These are phyloP conservation scores for Vaccinium macrocarpon DNA, from an alignment of 148 eudicot species.

Conservation along the genomic window DNA sequence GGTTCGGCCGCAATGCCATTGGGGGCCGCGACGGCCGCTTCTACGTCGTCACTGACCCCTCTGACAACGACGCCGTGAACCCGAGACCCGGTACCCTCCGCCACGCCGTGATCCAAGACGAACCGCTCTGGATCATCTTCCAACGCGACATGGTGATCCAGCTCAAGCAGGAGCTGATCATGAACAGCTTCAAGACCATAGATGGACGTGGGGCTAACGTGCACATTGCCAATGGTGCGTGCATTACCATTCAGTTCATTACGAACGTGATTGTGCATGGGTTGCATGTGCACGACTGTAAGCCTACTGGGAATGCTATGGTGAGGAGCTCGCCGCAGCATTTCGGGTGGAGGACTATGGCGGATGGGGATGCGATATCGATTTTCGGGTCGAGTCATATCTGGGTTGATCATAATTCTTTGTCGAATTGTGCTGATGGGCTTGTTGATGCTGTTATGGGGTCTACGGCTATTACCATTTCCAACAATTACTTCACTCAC, in stretches of 20 bases:
- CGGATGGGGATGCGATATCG: constrained; percentile 83
- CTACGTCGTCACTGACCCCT: constrained; percentile 73
- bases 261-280: constrained; percentile 84
- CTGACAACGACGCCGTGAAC: constrained; percentile 71
- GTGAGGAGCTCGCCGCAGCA: constrained; percentile 75
- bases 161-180: constrained; percentile 77
- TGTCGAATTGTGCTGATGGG: constrained; percentile 86
- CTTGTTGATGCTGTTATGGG: constrained; percentile 92
- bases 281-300: constrained; percentile 78
- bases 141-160: constrained; percentile 77
- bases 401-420: constrained; percentile 86
- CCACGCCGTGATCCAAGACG: constrained; percentile 77
- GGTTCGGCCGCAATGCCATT: constrained; percentile 81
- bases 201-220: constrained; percentile 83
- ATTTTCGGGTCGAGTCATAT: constrained; percentile 83
- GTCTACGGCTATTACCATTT: constrained; percentile 82
- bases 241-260: constrained; percentile 76
- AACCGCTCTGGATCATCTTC: constrained; percentile 81
- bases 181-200: constrained; percentile 91
- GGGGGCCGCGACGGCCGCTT: constrained; percentile 78
- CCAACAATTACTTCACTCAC: constrained; percentile 83
- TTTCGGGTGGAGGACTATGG: constrained; percentile 91
- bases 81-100: constrained; percentile 86
- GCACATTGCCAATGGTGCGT: constrained; percentile 78
- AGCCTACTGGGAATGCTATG: constrained; percentile 84